Conservation (phyloP, 352 stramenopile species). For the Aphanomyces cochlioides region DNA sequence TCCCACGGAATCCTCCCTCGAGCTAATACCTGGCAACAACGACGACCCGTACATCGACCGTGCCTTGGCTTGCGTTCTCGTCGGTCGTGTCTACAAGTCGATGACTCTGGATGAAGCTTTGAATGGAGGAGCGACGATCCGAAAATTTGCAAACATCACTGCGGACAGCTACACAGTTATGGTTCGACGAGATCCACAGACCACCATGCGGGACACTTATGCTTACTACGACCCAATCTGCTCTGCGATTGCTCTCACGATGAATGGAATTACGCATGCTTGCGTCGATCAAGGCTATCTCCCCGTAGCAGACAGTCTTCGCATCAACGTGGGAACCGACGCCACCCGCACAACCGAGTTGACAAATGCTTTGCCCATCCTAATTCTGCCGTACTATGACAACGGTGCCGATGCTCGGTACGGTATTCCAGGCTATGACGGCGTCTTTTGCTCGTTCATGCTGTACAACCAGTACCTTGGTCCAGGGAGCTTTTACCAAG, state of each 20-base stretch:
- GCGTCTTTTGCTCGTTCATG: neutral
- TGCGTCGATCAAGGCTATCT: neutral
- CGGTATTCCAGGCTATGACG: neutral
- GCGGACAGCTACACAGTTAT: constrained; percentile 5
- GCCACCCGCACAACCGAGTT: constrained; percentile 5
- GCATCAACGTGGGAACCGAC: constrained; percentile 1
- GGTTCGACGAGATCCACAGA: neutral
- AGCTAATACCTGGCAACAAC: neutral
- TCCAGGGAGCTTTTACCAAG: neutral
- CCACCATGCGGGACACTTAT: neutral
- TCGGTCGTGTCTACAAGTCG: neutral
- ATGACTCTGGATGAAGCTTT: neutral
- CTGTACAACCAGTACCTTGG: neutral
- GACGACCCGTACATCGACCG: neutral
- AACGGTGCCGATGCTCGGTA: neutral
- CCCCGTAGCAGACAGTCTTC: neutral
- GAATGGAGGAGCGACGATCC: neutral
- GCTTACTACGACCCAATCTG: neutral
- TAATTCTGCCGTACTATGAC: constrained; percentile 2
- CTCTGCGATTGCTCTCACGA: neutral
- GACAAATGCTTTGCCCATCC: neutral
- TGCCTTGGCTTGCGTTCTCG: neutral
- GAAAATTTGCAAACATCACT: neutral
- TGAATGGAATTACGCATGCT: neutral
- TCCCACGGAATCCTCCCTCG: neutral